phyloP scores from a whole-genome alignment of 1,139 yeast species.

The Candida smagusa region DNA sequence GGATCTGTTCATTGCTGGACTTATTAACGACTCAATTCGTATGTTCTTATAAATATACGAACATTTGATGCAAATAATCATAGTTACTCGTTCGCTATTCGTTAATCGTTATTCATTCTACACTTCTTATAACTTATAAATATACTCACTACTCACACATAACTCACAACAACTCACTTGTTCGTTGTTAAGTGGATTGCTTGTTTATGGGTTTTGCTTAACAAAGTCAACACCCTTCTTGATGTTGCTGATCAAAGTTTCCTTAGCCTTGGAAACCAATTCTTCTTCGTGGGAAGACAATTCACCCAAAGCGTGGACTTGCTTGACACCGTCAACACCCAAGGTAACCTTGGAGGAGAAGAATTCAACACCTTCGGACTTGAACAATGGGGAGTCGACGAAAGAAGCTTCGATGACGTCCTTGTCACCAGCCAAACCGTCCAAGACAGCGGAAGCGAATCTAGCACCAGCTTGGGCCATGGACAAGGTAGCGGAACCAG shows the following conservation, averaged over 20 bases:
- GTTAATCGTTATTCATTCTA: too few relatives aligned
- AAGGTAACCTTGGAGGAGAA: slow-evolving; percentile 66
- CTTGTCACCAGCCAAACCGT: slow-evolving; percentile 51
- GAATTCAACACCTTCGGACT: slow-evolving; percentile 49
- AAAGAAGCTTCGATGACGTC: slow-evolving; percentile 51
- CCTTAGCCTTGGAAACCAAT: slow-evolving; percentile 52
- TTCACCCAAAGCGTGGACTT: slow-evolving; percentile 52
- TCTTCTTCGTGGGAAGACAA: slow-evolving; percentile 57
- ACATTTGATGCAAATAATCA: too few relatives aligned
- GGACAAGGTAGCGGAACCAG: slow-evolving; percentile 91
- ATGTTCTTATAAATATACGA: too few relatives aligned
- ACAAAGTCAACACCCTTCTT: slow-evolving; percentile 58
- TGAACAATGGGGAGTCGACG: slow-evolving; percentile 42
- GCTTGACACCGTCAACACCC: slow-evolving; percentile 55
- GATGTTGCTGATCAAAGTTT: slow-evolving; percentile 55
- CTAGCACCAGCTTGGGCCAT: slow-evolving; percentile 97
- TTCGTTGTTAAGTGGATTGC: not conserved
- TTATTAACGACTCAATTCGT: too few relatives aligned
- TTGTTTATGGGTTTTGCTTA: slow-evolving; percentile 44
- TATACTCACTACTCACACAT: too few relatives aligned
- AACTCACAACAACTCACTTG: not conserved
- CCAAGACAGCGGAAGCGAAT: slow-evolving; percentile 61
- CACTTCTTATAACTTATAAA: too few relatives aligned
- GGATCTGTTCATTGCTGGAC: too few relatives aligned
- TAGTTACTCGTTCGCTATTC: too few relatives aligned